These are phyloP conservation scores for Arachis stenosperma DNA, from an alignment of 306 rosid genomes.

Conservation along the genomic window DNA sequence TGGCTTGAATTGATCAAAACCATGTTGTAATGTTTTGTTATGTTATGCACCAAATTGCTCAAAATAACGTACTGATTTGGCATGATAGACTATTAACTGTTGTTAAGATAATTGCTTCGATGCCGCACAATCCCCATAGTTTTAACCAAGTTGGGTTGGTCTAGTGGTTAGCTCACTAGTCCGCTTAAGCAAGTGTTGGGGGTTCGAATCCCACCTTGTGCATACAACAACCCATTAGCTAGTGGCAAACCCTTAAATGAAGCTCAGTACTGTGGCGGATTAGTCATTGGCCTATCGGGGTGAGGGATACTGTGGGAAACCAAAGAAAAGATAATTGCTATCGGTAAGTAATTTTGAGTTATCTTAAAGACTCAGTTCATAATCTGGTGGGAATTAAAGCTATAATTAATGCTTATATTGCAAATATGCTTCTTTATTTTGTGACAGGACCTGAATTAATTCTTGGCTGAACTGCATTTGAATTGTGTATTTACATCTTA, in stretches of 20 bases:
- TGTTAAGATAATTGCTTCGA: background rate
- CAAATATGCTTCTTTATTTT: background rate
- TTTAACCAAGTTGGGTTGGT: too few relatives aligned
- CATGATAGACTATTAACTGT: slow-evolving; percentile 2
- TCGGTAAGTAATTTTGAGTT: slow-evolving; percentile 9
- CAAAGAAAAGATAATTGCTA: background rate
- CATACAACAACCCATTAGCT: too few relatives aligned
- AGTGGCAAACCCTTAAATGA: too few relatives aligned
- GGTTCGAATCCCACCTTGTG: too few relatives aligned
- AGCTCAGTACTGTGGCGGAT: too few relatives aligned
- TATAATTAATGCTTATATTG: background rate
- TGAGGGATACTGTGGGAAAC: too few relatives aligned
- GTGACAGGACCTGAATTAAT: slow-evolving; percentile 4
- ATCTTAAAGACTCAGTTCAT: background rate
- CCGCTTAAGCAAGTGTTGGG: too few relatives aligned
- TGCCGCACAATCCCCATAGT: too few relatives aligned
- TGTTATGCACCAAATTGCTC: background rate
- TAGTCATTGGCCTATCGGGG: too few relatives aligned
- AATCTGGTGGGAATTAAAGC: background rate
- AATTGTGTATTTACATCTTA: background rate
- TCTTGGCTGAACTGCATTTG: background rate
- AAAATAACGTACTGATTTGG: background rate
- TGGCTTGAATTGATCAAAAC: slow-evolving; percentile 4
- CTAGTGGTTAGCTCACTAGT: too few relatives aligned
- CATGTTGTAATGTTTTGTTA: background rate